Evolutionary conservation across 176 grass and related monocot species (phyloP), one percentile per base, ranked within the genome.

Genomic region (Dendrocalamus sinicus): DNA sequence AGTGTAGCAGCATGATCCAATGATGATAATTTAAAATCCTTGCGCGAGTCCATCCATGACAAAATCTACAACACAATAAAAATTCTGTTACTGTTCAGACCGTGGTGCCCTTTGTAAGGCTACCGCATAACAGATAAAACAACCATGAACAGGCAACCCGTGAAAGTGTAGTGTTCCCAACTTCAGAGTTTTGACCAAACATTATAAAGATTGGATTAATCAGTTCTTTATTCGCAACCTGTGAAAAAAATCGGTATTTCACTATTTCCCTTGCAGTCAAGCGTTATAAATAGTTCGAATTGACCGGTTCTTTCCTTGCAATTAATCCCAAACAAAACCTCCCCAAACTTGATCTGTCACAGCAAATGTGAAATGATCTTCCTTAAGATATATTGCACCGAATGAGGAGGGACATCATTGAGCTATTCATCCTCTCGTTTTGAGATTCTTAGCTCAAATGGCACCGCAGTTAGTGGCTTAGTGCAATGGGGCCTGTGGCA

Each of bases 11-110:
- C 88, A 86, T 94, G 95, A 92, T 97, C 90, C 84, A 53, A 77
- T 35, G 92, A 62, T 26, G 84, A 91, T 46, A 89, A 70, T 85
- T 72, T 35, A 26, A 89, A 63, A 12, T 65, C 46, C 39, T 44
- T 62, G 70, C 69, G 70, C 0, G 90, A 94, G 30, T 91, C 90
- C 90, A 94, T 94, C 95, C 95, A 97, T 64, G 86, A 90, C 63
- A 91, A 88, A 89, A 97, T 78, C 92, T 97, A 90, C 88, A 94
- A 8, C 47, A 51, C 9, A 61, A 13, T 57, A 52, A 2, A 75
- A 61, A 0, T 13, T 44, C 43, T 44, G 8, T 44, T 44, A 44
- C 43, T 28, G 30, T 67, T 89, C 76, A 77, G 74, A 54, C 37
- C 43, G 30, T 57, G 89, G 2, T 45, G 19, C 20, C 4, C 11